phyloP scores from a whole-genome alignment of 345 rosid genomes.

The Eucalyptus dawsonii region DNA sequence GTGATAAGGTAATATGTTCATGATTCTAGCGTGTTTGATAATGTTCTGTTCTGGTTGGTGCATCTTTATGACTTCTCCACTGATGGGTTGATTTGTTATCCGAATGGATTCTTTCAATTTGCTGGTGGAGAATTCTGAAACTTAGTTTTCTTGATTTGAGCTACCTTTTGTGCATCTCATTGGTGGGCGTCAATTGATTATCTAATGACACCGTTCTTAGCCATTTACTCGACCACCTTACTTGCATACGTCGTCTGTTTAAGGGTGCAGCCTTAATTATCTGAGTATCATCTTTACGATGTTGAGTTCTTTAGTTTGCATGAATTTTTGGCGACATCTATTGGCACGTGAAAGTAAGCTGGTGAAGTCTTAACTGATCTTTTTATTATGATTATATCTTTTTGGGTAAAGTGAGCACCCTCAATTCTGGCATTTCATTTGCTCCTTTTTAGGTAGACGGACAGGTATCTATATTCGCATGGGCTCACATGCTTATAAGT shows the following conservation, averaged over 20 bases:
- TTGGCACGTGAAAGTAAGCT: rapidly evolving
- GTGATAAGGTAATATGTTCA: background rate
- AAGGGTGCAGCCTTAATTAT: background rate
- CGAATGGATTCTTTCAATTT: background rate
- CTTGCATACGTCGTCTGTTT: background rate
- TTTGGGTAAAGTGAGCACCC: background rate
- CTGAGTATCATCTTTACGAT: background rate
- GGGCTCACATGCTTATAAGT: background rate
- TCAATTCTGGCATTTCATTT: background rate
- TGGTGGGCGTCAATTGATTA: background rate
- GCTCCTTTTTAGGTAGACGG: background rate
- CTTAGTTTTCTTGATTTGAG: background rate
- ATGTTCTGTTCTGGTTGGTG: background rate
- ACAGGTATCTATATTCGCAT: too few species aligned
- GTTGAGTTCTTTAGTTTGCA: background rate
- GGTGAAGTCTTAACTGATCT: background rate
- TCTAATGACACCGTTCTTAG: background rate
- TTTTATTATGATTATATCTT: background rate
- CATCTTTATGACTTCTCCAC: background rate
- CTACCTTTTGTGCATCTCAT: background rate
- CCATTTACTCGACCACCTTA: background rate
- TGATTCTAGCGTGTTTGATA: background rate
- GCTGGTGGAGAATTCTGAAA: background rate
- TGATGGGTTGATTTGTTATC: background rate
- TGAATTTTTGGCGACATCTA: rapidly evolving